These are phyloP conservation scores for Botryotinia narcissicola DNA, from an alignment of 2,329 filamentous ascomycete genomes.

Conservation along the genomic window DNA sequence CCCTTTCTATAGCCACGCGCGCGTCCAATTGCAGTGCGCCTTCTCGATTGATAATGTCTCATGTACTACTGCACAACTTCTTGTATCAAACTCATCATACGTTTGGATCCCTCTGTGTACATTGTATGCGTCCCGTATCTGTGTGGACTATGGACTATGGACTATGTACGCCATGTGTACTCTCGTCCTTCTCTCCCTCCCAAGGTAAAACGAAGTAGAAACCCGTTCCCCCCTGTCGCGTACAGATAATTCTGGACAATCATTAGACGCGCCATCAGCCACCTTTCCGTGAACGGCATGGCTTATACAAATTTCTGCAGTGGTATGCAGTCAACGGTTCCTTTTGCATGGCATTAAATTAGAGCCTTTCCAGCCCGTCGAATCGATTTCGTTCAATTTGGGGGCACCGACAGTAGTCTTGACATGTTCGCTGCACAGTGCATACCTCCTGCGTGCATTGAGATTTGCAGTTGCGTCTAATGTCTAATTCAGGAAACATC, in stretches of 20 bases:
- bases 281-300: slow-evolving; percentile 14
- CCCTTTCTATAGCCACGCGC: slow-evolving; percentile 17
- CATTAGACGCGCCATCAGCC: slow-evolving; percentile 18
- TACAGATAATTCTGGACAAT: slow-evolving; percentile 6
- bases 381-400: slow-evolving; percentile 8
- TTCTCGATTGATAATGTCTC: background rate
- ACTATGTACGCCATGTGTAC: background rate
- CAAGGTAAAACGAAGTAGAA: slow-evolving; percentile 7
- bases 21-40: background rate
- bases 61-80: background rate
- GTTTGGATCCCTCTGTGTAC: background rate
- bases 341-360: slow-evolving; percentile 12
- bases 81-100: background rate
- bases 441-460: slow-evolving; percentile 7
- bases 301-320: slow-evolving; percentile 10
- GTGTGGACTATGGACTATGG: background rate
- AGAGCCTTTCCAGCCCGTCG: background rate
- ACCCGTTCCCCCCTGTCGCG: slow-evolving; percentile 14
- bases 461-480: background rate
- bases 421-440: slow-evolving; percentile 5
- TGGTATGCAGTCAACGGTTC: slow-evolving; percentile 5
- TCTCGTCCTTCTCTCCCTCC: background rate
- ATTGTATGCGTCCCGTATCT: background rate
- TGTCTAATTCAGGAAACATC: slow-evolving; percentile 19
- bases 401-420: slow-evolving; percentile 16